Base-by-base conservation (phyloP, 371 early-diverging fungal species). In the Chytridium lagenaria region DNA sequence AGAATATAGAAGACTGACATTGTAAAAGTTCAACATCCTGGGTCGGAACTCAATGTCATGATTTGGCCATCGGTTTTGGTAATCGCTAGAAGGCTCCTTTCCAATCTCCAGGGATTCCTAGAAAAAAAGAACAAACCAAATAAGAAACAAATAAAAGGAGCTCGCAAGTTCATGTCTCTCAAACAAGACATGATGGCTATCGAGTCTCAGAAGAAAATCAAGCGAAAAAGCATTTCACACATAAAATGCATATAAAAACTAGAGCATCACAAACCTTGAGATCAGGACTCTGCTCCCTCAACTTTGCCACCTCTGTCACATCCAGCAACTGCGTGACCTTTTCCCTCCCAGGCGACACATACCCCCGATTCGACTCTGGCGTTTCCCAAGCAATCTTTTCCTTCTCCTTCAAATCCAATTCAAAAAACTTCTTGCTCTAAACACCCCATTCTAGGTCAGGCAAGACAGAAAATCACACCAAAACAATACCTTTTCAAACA, bases 51-150 rank as follows among this genome's bases (percentile, higher is more conserved):
- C 5, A 15, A 34, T 3, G 36, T 69, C 70, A 26, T 55, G 33
- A 22, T 59, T 51, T 2, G 71, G 76, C 59, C 51, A 76, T 16
- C 61, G 52, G 68, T 76, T 76, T 36, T 71, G 67, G 68, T 66
- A 76, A 2, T 39, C 34, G 12, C 10, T 50, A 40, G 40, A 31
- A 15, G 72, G 72, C 22, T 70, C 64, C 38, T 70, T 59, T 15
- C 78, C 73, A 51, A 78, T 68, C 38, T 78, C 78, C 23, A 78
- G 65, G 16, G 75, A 66, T 63, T 78, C 78, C 77, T 61, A 34
- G 34, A 61, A 61, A 61, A 12, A 52, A 52, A 26, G 55, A 26
- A 19, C 19, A 44, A 19, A 44, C 12, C 44, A 12, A 44, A 7
- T 19, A 19, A 44, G 44, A 44, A 44, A 7, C 44, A 44, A 44